A percentile compares a stretch with the other conserved stretches of the same genome.
phyloP scores from a whole-genome alignment of 768 basidiomycete species.

The Phlebiopsis gigantea region DNA sequence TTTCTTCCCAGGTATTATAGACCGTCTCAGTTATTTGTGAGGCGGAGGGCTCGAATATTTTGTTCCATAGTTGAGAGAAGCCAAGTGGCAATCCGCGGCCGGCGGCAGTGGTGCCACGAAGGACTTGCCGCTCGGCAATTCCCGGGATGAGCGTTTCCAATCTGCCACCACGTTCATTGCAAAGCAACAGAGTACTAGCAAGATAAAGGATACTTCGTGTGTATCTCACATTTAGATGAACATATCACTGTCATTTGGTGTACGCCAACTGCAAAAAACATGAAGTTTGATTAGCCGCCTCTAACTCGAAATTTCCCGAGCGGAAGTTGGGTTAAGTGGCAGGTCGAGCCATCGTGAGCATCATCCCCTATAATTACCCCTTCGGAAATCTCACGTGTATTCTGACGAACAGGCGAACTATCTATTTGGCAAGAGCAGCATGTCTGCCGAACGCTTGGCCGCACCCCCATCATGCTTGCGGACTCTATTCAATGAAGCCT shows the following conservation, averaged over 20 bases:
- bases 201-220: no score
- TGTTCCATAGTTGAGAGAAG: conserved; percentile 12
- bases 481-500: background rate
- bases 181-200: no score
- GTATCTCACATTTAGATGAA: no score
- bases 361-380: background rate
- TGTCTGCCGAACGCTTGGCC: background rate
- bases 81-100: background rate
- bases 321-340: background rate
- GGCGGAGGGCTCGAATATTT: conserved; percentile 14
- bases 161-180: no score
- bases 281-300: no score
- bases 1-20: conserved; percentile 15
- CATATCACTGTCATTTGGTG: no score
- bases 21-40: conserved; percentile 13
- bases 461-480: background rate
- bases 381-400: background rate
- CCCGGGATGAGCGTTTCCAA: background rate
- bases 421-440: background rate
- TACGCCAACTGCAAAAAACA: no score
- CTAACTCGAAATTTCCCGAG: no score
- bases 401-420: background rate
- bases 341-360: no score
- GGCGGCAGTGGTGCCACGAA: background rate
- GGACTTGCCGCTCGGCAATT: background rate